Evolutionary conservation across 441 rosid species (phyloP).

Genomic region (Populus hybrid): DNA sequence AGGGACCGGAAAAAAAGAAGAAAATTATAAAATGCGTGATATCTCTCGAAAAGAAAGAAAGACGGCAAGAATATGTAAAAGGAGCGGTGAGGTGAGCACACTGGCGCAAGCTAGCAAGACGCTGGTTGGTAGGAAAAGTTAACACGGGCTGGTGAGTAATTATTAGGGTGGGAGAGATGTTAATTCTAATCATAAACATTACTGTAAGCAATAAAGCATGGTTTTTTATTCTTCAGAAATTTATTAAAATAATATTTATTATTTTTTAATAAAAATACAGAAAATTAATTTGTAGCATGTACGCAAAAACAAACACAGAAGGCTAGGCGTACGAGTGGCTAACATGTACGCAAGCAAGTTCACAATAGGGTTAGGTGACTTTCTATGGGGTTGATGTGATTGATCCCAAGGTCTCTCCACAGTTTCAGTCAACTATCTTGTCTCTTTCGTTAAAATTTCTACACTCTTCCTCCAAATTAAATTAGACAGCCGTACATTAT

Average conservation of each 20-base stretch:
- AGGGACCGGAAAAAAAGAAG: too few species aligned
- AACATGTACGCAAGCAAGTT: neutral
- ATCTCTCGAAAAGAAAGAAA: neutral
- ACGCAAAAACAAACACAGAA: neutral
- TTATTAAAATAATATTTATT: too few species aligned
- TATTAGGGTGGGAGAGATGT: neutral
- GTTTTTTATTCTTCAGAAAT: too few species aligned
- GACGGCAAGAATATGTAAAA: neutral
- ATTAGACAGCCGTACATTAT: neutral
- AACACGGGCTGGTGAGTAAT: slow-evolving; percentile 16
- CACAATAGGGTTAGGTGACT: slow-evolving; percentile 17
- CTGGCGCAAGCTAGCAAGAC: slow-evolving; percentile 22
- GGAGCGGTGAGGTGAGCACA: neutral
- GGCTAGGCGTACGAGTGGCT: slow-evolving; percentile 16
- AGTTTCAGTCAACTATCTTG: slow-evolving; percentile 13
- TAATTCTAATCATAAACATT: neutral
- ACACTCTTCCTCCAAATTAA: neutral
- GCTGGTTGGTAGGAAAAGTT: slow-evolving; percentile 23
- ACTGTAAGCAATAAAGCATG: neutral
- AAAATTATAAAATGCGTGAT: neutral
- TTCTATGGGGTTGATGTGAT: neutral
- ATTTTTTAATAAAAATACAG: too few species aligned
- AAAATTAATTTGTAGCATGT: too few species aligned
- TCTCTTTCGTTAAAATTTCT: neutral
- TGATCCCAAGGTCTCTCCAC: slow-evolving; percentile 7